Conservation (phyloP, 1,284 basidiomycete genomes). For the Ceratobasidium papillatum region DNA sequence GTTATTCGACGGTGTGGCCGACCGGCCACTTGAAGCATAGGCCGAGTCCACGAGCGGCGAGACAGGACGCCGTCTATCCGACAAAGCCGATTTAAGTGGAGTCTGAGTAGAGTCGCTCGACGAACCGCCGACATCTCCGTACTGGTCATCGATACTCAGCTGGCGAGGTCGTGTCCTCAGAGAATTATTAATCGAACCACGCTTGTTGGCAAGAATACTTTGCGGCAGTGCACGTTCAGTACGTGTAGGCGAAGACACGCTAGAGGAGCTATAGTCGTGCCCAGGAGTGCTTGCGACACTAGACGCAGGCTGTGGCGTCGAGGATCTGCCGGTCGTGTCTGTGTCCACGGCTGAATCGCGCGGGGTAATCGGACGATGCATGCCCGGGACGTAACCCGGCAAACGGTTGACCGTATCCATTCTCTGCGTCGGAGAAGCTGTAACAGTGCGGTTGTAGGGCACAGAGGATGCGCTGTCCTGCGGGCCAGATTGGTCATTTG, state of each 20-base stretch:
- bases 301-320: conserved; percentile 18
- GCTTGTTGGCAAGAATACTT: conserved; percentile 21
- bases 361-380: conserved; percentile 86
- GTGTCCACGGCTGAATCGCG: conserved; percentile 52
- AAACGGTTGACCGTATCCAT: conserved; percentile 66
- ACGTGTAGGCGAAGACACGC: conserved; percentile 15
- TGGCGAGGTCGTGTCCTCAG: conserved; percentile 26
- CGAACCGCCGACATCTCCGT: conserved; percentile 10
- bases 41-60: conserved; percentile 32
- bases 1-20: conserved; percentile 26
- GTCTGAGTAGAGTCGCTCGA: conserved; percentile 27
- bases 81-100: conserved; percentile 37
- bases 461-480: conserved; percentile 6
- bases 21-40: conserved; percentile 8
- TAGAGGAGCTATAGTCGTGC: conserved; percentile 5
- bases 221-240: conserved; percentile 23
- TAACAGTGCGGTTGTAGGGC: conserved; percentile 55
- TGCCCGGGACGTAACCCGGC: conserved; percentile 85
- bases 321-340: conserved; percentile 15
- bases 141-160: conserved; percentile 19
- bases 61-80: conserved; percentile 18
- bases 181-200: conserved; percentile 16
- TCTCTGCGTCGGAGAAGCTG: conserved; percentile 57
- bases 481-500: conserved; percentile 39
- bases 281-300: neutral